Evolutionary conservation across 371 early-diverging fungal genomes (phyloP).

Genomic region (Syncephalis plumigaleata): DNA sequence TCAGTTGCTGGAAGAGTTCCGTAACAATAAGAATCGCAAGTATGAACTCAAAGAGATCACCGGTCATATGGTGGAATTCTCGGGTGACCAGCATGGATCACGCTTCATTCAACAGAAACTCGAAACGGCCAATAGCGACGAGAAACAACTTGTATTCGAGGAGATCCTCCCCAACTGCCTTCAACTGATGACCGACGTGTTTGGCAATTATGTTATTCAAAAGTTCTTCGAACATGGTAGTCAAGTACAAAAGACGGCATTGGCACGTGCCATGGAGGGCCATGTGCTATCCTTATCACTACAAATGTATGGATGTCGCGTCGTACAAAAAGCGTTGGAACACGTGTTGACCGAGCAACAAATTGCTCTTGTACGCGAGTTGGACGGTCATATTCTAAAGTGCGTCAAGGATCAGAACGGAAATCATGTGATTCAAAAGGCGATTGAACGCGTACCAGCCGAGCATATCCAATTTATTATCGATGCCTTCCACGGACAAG

Average conservation of each 20-base stretch:
- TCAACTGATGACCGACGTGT: conserved; percentile 97
- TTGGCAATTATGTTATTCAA: conserved; percentile 99
- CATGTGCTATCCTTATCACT: conserved; percentile 85
- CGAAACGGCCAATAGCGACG: conserved; percentile 81
- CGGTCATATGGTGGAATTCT: conserved; percentile 90
- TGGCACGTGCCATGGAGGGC: conserved; percentile 87
- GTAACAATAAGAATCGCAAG: conserved; percentile 82
- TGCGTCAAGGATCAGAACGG: conserved; percentile 99
- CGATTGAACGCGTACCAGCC: conserved; percentile 92
- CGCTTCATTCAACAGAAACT: conserved; percentile 98
- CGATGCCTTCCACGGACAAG: conserved; percentile 93
- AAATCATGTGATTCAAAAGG: conserved; percentile 99
- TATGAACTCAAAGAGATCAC: conserved; percentile 88
- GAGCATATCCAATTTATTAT: conserved; percentile 91
- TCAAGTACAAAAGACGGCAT: conserved; percentile 67
- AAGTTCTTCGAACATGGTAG: conserved; percentile 97
- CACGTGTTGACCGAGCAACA: conserved; percentile 79
- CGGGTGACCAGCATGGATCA: conserved; percentile 98
- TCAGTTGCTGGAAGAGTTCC: conserved; percentile 80
- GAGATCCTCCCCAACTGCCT: conserved; percentile 86
- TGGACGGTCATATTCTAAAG: conserved; percentile 88
- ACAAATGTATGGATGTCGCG: conserved; percentile 99
- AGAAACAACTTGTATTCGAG: conserved; percentile 92
- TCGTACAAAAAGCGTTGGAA: conserved; percentile 98
- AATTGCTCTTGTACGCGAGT: conserved; percentile 72